Evolutionary conservation across 352 stramenopile genomes (phyloP).

Genomic region (Pythium utonaiense): DNA sequence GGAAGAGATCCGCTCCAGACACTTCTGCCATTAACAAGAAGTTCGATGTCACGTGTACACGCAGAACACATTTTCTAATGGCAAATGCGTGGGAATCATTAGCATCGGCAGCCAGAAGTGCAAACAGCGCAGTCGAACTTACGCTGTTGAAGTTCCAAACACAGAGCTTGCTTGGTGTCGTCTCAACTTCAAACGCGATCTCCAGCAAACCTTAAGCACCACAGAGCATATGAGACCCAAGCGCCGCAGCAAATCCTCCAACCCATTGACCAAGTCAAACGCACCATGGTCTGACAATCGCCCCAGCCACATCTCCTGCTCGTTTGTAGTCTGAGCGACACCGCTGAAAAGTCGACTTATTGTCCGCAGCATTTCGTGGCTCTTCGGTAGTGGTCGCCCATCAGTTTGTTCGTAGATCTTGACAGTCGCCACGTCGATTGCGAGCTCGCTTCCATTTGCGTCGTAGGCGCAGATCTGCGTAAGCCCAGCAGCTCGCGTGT

Average conservation of each 20-base stretch:
- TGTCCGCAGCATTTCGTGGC: slow-evolving; percentile 65
- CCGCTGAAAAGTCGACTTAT: slow-evolving; percentile 56
- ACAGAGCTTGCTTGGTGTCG: slow-evolving; percentile 56
- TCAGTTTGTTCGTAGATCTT: slow-evolving; percentile 54
- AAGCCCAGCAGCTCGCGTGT: slow-evolving; percentile 53
- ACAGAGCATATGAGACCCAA: too few species aligned
- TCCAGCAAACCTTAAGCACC: slow-evolving; percentile 47
- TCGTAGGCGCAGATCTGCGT: slow-evolving; percentile 71
- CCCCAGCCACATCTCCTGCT: slow-evolving; percentile 81
- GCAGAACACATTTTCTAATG: slow-evolving; percentile 32
- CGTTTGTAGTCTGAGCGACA: slow-evolving; percentile 49
- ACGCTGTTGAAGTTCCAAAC: slow-evolving; percentile 85
- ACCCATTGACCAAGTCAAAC: background rate
- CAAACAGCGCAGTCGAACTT: slow-evolving; percentile 7
- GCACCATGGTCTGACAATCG: slow-evolving; percentile 50
- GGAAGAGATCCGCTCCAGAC: slow-evolving; percentile 76
- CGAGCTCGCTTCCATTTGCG: slow-evolving; percentile 47
- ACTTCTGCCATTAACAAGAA: slow-evolving; percentile 52
- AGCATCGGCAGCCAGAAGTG: background rate
- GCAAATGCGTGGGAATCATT: background rate
- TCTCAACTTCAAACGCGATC: slow-evolving; percentile 45
- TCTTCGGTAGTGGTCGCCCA: slow-evolving; percentile 44
- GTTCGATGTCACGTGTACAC: slow-evolving; percentile 62
- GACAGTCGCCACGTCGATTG: slow-evolving; percentile 37
- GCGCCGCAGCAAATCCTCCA: too few species aligned